Evolutionary conservation across 108 stramenopile species (phyloP).

Genomic region (Skeletonema marinoi): DNA sequence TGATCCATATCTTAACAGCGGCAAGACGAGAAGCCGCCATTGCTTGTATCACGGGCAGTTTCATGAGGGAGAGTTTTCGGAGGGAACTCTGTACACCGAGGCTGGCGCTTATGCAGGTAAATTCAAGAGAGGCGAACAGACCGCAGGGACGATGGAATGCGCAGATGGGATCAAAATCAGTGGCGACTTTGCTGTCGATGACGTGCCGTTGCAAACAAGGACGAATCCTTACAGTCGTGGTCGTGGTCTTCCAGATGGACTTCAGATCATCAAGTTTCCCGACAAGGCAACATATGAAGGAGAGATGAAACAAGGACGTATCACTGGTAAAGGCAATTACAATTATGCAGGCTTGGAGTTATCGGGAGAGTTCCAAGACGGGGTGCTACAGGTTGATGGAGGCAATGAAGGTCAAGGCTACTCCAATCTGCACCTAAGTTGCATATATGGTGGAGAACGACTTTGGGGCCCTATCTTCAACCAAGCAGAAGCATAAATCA

Average conservation of each 20-base stretch:
- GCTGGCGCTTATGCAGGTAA: conserved; percentile 18
- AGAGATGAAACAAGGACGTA: conserved; percentile 23
- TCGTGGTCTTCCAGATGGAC: conserved; percentile 16
- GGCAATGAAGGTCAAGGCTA: background rate
- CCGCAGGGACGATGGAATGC: conserved; percentile 24
- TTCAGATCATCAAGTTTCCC: conserved; percentile 14
- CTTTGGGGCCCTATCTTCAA: background rate
- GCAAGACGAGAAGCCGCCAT: conserved; percentile 8
- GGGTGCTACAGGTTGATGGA: background rate
- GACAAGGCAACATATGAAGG: conserved; percentile 29
- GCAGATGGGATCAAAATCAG: conserved; percentile 13
- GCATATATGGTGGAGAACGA: background rate
- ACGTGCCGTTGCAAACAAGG: conserved; percentile 2
- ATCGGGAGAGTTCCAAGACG: background rate
- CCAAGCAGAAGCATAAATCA: background rate
- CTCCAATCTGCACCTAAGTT: background rate
- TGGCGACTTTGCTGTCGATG: conserved; percentile 17
- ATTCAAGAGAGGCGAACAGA: conserved; percentile 15
- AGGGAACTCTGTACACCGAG: conserved; percentile 17
- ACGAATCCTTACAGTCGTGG: conserved; percentile 28
- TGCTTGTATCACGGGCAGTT: conserved; percentile 34
- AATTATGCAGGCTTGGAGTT: background rate
- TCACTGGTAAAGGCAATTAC: conserved; percentile 29
- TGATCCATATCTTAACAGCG: background rate
- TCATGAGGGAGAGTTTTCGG: conserved; percentile 2